Evolutionary conservation across 192 early-diverging fungal genomes (phyloP).

Genomic region (Chytriomyces hyalinus): DNA sequence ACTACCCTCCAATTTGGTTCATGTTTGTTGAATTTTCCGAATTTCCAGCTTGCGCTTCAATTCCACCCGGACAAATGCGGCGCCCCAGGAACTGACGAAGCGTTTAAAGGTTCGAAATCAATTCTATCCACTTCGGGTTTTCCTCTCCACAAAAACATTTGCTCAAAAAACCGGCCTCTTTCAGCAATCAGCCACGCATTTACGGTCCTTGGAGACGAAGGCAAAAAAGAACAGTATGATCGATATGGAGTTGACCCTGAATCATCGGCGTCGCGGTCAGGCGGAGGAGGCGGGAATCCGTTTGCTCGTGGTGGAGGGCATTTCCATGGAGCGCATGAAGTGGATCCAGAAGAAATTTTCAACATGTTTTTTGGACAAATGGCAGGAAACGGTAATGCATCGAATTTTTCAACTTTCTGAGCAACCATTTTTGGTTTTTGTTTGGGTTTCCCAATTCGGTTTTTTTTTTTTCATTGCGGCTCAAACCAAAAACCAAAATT

Average conservation of each 20-base stretch:
- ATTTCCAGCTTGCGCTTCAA: slow-evolving; percentile 76
- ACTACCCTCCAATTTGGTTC: too few relatives aligned
- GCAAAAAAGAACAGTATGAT: slow-evolving; percentile 87
- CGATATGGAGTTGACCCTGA: slow-evolving; percentile 79
- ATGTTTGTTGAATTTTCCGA: background rate
- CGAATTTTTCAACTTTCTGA: slow-evolving; percentile 18
- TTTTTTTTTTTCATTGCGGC: slow-evolving; percentile 5
- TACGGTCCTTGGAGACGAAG: slow-evolving; percentile 81
- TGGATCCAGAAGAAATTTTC: slow-evolving; percentile 92
- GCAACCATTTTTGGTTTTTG: slow-evolving; percentile 35
- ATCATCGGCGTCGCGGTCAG: slow-evolving; percentile 47
- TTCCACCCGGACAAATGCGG: slow-evolving; percentile 97
- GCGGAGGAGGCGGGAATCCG: slow-evolving; percentile 36
- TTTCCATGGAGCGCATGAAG: slow-evolving; percentile 65
- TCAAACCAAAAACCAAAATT: slow-evolving; percentile 9
- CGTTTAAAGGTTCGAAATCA: slow-evolving; percentile 79
- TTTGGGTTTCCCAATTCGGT: slow-evolving; percentile 38
- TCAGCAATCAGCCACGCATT: slow-evolving; percentile 91
- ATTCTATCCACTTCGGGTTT: background rate
- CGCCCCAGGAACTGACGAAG: slow-evolving; percentile 94
- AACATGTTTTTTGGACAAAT: slow-evolving; percentile 93
- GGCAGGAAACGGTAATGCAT: slow-evolving; percentile 46
- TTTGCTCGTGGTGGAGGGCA: slow-evolving; percentile 38
- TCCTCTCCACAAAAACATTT: background rate
- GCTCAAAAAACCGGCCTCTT: background rate